Conservation (phyloP, 768 basidiomycete genomes). For the Suillus brevipes region DNA sequence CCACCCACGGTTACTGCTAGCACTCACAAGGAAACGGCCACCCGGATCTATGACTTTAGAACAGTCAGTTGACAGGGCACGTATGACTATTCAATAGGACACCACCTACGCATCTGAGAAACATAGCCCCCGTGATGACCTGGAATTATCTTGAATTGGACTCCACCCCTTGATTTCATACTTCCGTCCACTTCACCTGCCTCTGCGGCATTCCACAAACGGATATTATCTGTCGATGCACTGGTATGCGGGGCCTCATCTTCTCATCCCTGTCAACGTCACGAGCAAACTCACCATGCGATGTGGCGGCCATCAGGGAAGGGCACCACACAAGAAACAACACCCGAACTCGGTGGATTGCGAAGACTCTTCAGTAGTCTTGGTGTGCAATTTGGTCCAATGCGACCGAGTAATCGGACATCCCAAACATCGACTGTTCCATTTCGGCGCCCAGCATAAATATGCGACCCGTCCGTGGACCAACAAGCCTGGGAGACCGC, state of each 20-base stretch:
- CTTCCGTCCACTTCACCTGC: conserved; percentile 65
- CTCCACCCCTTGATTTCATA: conserved; percentile 63
- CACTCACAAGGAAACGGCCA: conserved; percentile 82
- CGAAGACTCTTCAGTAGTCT: conserved; percentile 78
- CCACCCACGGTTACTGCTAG: conserved; percentile 94
- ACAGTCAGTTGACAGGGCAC: conserved; percentile 25
- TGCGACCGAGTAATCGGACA: conserved; percentile 73
- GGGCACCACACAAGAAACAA: conserved; percentile 87
- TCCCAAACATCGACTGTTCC: conserved; percentile 95
- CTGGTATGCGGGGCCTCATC: conserved; percentile 40
- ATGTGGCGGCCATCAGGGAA: conserved; percentile 93
- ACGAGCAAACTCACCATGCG: conserved; percentile 64
- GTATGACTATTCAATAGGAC: conserved; percentile 13
- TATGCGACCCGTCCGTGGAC: conserved; percentile 84
- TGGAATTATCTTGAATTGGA: conserved; percentile 92
- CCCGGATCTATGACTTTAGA: conserved; percentile 80
- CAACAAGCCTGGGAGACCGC: conserved; percentile 75
- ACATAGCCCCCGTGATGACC: conserved; percentile 95
- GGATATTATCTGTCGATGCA: conserved; percentile 89
- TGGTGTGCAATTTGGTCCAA: conserved; percentile 65
- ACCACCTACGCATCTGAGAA: conserved; percentile 83
- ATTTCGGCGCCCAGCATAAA: conserved; percentile 89
- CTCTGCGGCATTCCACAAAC: conserved; percentile 90
- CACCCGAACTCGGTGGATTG: conserved; percentile 86
- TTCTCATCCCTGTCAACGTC: conserved; percentile 18